Percentiles rank a stretch among this genome's conserved stretches.
phyloP scores from a whole-genome alignment of 2,329 filamentous ascomycete genomes.

The Penicillium sp. region DNA sequence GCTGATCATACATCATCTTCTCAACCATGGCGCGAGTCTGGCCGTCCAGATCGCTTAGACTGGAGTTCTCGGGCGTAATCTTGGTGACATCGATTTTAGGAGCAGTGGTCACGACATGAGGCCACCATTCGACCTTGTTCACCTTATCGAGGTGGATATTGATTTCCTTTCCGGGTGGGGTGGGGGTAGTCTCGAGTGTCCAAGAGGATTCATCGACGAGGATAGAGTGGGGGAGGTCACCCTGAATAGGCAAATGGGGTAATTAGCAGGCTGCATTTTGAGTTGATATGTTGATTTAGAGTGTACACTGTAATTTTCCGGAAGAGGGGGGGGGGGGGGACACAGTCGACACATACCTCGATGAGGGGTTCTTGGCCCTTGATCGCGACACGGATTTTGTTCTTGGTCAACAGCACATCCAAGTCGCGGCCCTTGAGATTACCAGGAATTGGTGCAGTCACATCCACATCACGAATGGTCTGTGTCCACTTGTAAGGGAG shows the following conservation, averaged over 20 bases:
- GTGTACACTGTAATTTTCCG: not conserved
- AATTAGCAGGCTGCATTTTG: not conserved
- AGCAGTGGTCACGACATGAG: slow-evolving; percentile 80
- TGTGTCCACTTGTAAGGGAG: slow-evolving; percentile 98
- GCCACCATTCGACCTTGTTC: slow-evolving; percentile 99
- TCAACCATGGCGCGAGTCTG: slow-evolving; percentile 97
- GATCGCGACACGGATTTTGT: slow-evolving; percentile 72
- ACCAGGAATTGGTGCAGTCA: slow-evolving; percentile 73
- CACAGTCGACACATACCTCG: slow-evolving; percentile 57
- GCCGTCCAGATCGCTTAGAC: slow-evolving; percentile 87
- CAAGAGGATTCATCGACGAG: slow-evolving; percentile 86
- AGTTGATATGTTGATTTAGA: slow-evolving; percentile 1
- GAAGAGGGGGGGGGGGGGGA: not conserved
- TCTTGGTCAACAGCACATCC: slow-evolving; percentile 78
- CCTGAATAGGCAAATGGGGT: slow-evolving; percentile 53
- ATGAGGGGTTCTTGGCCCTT: slow-evolving; percentile 88
- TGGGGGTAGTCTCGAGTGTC: slow-evolving; percentile 73
- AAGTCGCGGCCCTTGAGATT: slow-evolving; percentile 85
- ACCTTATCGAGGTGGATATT: slow-evolving; percentile 89
- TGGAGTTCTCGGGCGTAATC: slow-evolving; percentile 90
- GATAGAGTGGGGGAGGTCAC: slow-evolving; percentile 78
- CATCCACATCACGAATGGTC: slow-evolving; percentile 82
- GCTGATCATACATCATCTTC: slow-evolving; percentile 99
- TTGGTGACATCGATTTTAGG: slow-evolving; percentile 94
- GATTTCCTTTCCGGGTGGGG: slow-evolving; percentile 64